Percentiles rank a stretch among this genome's conserved stretches.
These are phyloP conservation scores for Aspergillus nanangensis DNA, from an alignment of 495 filamentous ascomycete genomes.

Conservation along the genomic window DNA sequence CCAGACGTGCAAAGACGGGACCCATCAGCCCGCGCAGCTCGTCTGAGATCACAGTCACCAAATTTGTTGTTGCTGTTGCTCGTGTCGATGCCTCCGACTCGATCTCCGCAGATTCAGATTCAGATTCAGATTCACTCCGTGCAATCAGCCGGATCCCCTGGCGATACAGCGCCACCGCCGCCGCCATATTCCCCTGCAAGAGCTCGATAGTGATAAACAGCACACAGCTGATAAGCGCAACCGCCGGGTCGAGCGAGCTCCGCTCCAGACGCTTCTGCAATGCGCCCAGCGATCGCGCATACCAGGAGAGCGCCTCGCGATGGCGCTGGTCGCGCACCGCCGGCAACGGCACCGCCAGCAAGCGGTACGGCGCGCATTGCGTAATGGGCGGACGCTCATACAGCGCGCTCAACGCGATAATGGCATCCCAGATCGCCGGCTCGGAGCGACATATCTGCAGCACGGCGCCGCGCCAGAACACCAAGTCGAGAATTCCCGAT, in stretches of 20 bases:
- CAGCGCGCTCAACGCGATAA: constrained; percentile 46
- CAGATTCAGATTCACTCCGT: too few species aligned
- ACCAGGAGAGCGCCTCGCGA: constrained; percentile 26
- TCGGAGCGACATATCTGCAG: constrained; percentile 51
- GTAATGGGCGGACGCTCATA: constrained; percentile 31
- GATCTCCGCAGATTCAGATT: too few species aligned
- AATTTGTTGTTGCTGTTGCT: too few species aligned
- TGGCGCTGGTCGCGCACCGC: constrained; percentile 13
- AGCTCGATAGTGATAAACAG: constrained; percentile 52
- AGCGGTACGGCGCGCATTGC: neutral
- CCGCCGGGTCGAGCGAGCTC: constrained; percentile 18
- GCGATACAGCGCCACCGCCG: constrained; percentile 19
- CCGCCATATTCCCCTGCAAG: constrained; percentile 38
- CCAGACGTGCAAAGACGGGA: neutral
- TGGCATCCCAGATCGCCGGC: constrained; percentile 52
- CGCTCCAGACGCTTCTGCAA: constrained; percentile 29
- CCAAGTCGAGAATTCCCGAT: constrained; percentile 38
- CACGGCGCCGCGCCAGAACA: constrained; percentile 51
- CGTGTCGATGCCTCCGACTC: too few species aligned
- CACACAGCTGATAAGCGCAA: constrained; percentile 48
- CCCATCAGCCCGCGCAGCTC: neutral
- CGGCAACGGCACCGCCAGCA: constrained; percentile 10
- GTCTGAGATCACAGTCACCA: neutral
- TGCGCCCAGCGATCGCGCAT: constrained; percentile 29
- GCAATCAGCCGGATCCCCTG: too few species aligned